Evolutionary conservation across 371 early-diverging fungal genomes (phyloP), one percentile per base, ranked within the genome.

Genomic region (Massospora cicadina): DNA sequence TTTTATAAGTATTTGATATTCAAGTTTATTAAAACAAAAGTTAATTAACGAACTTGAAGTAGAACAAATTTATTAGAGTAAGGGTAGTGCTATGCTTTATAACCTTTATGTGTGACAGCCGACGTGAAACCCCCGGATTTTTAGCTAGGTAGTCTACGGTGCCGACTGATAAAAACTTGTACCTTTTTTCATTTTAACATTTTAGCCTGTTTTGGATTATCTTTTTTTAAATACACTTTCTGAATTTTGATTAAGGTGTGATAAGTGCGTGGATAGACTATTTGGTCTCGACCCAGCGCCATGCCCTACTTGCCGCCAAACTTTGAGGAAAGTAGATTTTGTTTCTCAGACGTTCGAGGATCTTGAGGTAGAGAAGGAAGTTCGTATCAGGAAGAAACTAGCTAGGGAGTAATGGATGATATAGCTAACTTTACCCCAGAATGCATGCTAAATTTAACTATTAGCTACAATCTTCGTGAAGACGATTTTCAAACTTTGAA

Each of bases 281-380:
- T 95, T 90, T 72, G 75, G 81, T 27, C 78, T 80, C 26, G 95
- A 95, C 0, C 88, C 92, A 7, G 94, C 90, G 1, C 91, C 93
- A 0, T 97, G 98, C 69, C 98, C 95, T 0, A 84, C 87, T 10
- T 97, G 96, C 78, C 81, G 80, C 25, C 80, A 78, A 62, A 84
- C 86, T 1, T 75, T 97, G 60, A 74, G 89, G 63, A 91, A 90
- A 68, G 82, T 81, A 65, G 81, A 89, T 60, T 95, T 94, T 74
- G 84, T 86, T 65, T 81, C 79, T 32, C 94, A 88, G 63, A 90
- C 88, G 13, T 97, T 97, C 73, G 95, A 93, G 70, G 93, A 97
- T 71, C 77, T 95, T 25, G 76, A 78, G 1, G 95, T 95, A 2
- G 98, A 97, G 69, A 93, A 90, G 75, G 98, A 97, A 74, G 86